Percentiles rank a stretch among this genome's conserved stretches.
phyloP scores from a whole-genome alignment of 768 basidiomycete genomes.

The Neoboletus subvelutipes region DNA sequence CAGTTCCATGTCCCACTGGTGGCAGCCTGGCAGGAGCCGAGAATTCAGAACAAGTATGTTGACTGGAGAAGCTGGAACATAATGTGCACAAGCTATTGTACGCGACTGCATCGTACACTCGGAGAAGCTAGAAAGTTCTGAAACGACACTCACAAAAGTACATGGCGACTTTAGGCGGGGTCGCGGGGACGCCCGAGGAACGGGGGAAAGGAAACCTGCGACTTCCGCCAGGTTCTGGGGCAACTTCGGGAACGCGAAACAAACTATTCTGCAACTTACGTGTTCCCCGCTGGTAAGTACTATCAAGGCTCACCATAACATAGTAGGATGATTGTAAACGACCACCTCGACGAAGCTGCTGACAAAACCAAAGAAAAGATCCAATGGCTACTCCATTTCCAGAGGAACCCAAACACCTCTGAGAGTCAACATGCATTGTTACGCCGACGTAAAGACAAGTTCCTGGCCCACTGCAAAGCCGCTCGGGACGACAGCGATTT shows the following conservation, averaged over 20 bases:
- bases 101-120: too few relatives aligned
- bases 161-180: too few relatives aligned
- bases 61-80: too few relatives aligned
- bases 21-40: too few relatives aligned
- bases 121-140: too few relatives aligned
- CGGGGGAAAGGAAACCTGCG: too few relatives aligned
- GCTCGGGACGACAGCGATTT: conserved; percentile 13
- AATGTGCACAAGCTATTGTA: too few relatives aligned
- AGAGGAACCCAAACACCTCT: conserved; percentile 47
- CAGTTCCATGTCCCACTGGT: too few relatives aligned
- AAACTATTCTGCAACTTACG: conserved; percentile 40
- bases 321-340: conserved; percentile 47
- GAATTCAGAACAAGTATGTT: too few relatives aligned
- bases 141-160: too few relatives aligned
- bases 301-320: neutral
- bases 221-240: too few relatives aligned
- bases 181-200: too few relatives aligned
- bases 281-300: neutral
- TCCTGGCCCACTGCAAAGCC: conserved; percentile 48
- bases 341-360: conserved; percentile 48
- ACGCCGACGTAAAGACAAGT: conserved; percentile 48
- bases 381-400: conserved; percentile 48
- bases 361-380: conserved; percentile 42
- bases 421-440: conserved; percentile 55
- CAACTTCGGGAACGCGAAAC: conserved; percentile 43